These are phyloP conservation scores for Aspergillus sp. DNA, from an alignment of 2,329 filamentous ascomycete species.

Conservation along the genomic window DNA sequence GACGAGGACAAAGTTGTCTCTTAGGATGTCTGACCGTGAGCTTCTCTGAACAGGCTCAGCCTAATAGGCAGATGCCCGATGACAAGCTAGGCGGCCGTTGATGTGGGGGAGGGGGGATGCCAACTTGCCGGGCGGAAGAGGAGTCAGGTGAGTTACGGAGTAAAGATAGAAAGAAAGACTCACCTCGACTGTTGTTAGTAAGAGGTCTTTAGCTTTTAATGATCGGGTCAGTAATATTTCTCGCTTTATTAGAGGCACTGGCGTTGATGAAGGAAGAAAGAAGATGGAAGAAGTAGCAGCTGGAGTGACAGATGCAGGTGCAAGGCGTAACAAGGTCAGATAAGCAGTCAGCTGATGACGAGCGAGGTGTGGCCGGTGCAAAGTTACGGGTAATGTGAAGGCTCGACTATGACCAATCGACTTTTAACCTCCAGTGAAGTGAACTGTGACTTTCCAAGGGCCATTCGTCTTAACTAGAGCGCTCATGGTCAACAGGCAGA, in stretches of 20 bases:
- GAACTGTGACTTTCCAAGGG: too few relatives aligned
- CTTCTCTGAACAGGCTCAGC: slow-evolving; percentile 15
- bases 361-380: neutral
- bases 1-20: slow-evolving; percentile 6
- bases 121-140: slow-evolving; percentile 16
- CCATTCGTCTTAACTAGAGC: too few relatives aligned
- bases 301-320: neutral
- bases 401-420: neutral
- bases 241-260: neutral
- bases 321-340: neutral
- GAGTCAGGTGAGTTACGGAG: slow-evolving; percentile 18
- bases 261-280: neutral
- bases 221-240: neutral
- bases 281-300: neutral
- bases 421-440: too few relatives aligned
- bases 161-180: slow-evolving; percentile 3
- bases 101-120: slow-evolving; percentile 13
- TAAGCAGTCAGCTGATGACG: neutral
- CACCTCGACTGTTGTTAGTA: neutral
- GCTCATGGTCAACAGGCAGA: too few relatives aligned
- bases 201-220: neutral
- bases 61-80: slow-evolving; percentile 26
- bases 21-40: slow-evolving; percentile 6
- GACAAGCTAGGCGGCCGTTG: slow-evolving; percentile 16
- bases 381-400: neutral